Evolutionary conservation across 139 green algal genomes (phyloP).

Genomic region (Chlorella sorokiniana): DNA sequence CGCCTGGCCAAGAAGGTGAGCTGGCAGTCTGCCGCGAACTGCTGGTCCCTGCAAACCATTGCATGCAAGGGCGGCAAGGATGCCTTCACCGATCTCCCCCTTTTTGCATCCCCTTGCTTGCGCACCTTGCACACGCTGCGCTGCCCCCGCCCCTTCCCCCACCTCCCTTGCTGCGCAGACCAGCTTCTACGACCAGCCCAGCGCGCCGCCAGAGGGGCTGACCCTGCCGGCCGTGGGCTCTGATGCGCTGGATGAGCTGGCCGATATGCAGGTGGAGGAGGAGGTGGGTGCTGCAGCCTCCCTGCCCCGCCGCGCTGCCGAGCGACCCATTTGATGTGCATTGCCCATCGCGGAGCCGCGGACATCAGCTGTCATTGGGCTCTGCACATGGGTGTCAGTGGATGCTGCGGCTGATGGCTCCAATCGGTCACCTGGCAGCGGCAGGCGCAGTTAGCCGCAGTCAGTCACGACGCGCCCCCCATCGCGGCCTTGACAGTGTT

Average conservation of each 20-base stretch:
- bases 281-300: too few relatives aligned
- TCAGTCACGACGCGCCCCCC: too few relatives aligned
- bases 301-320: too few relatives aligned
- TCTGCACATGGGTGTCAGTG: too few relatives aligned
- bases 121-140: neutral
- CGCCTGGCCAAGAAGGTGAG: slow-evolving; percentile 11
- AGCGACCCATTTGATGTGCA: too few relatives aligned
- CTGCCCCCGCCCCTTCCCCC: neutral
- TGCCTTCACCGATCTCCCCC: neutral
- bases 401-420: too few relatives aligned
- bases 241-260: neutral
- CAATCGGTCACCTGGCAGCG: too few relatives aligned
- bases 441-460: too few relatives aligned
- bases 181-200: slow-evolving; percentile 18
- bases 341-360: too few relatives aligned
- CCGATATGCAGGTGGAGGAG: neutral
- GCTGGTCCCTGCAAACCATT: neutral
- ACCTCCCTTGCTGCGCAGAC: neutral
- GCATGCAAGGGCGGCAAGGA: neutral
- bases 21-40: too few relatives aligned
- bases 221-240: neutral
- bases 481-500: too few relatives aligned
- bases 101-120: neutral
- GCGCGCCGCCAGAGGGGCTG: neutral
- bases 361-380: too few relatives aligned